Percentiles rank a stretch among this genome's conserved stretches.
Conservation (phyloP, 805 yeast species). For the Nakazawaea pomicola region DNA sequence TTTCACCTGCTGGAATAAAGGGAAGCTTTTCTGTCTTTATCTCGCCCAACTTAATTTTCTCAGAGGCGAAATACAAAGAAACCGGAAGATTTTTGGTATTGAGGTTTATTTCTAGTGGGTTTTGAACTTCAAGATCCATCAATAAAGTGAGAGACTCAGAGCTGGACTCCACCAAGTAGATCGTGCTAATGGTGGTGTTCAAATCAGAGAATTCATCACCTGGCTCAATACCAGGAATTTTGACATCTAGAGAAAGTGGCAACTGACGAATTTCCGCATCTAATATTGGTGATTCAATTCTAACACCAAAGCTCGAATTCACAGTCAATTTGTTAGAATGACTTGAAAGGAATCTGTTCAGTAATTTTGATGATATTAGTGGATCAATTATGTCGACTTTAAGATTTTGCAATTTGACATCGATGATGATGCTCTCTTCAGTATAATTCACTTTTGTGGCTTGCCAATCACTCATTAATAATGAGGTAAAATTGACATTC, state of each 20-base stretch:
- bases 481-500: constrained; percentile 5
- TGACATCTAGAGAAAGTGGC: background rate
- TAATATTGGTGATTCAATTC: constrained; percentile 20
- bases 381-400: constrained; percentile 19
- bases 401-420: constrained; percentile 15
- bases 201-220: constrained; percentile 7
- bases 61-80: constrained; percentile 25
- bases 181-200: constrained; percentile 10
- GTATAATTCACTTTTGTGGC: constrained; percentile 13
- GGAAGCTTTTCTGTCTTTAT: constrained; percentile 21
- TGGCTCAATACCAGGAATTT: background rate
- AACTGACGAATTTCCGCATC: constrained; percentile 15
- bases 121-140: constrained; percentile 27
- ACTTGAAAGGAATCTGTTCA: constrained; percentile 11
- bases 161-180: constrained; percentile 26
- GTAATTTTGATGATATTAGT: constrained; percentile 7
- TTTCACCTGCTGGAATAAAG: constrained; percentile 16
- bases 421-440: constrained; percentile 1
- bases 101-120: constrained; percentile 27
- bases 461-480: constrained; percentile 20
- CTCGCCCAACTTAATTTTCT: constrained; percentile 30
- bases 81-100: constrained; percentile 21
- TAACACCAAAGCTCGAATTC: constrained; percentile 16
- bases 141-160: constrained; percentile 21
- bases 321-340: constrained; percentile 7